These are phyloP conservation scores for Silene latifolia DNA, from an alignment of 148 eudicot species.

Conservation along the genomic window DNA sequence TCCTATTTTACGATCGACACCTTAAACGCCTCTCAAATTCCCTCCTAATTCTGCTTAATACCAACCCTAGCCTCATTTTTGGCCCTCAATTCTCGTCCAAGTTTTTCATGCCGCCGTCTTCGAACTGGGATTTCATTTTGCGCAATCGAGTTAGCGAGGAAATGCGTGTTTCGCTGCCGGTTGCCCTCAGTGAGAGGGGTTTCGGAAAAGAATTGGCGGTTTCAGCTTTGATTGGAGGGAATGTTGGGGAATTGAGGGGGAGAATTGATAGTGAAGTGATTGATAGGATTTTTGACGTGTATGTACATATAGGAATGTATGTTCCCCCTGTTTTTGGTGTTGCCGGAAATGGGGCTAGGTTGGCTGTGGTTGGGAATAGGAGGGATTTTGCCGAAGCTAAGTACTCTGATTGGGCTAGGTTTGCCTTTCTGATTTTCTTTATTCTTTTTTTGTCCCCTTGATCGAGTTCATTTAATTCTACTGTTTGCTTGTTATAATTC, in stretches of 20 bases:
- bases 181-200: constrained; percentile 39
- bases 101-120: not conserved
- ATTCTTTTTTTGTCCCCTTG: too few species aligned
- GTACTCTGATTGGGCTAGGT: constrained; percentile 96
- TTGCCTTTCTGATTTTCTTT: constrained; percentile 15
- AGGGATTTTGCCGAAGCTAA: constrained; percentile 78
- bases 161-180: constrained; percentile 39
- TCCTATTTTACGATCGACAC: constrained; percentile 83
- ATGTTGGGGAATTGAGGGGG: constrained; percentile 38
- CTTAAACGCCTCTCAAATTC: constrained; percentile 65
- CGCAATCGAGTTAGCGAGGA: constrained; percentile 42
- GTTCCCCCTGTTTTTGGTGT: constrained; percentile 63
- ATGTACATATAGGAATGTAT: constrained; percentile 64
- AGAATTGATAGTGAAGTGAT: constrained; percentile 36
- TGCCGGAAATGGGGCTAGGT: constrained; percentile 48
- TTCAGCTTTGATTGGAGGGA: constrained; percentile 64
- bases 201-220: constrained; percentile 62
- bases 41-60: constrained; percentile 38
- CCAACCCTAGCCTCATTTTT: constrained; percentile 51
- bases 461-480: not conserved
- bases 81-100: constrained; percentile 20
- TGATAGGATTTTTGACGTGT: constrained; percentile 64
- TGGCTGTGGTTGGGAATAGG: constrained; percentile 73
- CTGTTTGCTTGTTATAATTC: not conserved
- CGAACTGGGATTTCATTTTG: constrained; percentile 41